Base-by-base conservation (phyloP, 176 grass and related monocot genomes). In the Zoysia pacifica region DNA sequence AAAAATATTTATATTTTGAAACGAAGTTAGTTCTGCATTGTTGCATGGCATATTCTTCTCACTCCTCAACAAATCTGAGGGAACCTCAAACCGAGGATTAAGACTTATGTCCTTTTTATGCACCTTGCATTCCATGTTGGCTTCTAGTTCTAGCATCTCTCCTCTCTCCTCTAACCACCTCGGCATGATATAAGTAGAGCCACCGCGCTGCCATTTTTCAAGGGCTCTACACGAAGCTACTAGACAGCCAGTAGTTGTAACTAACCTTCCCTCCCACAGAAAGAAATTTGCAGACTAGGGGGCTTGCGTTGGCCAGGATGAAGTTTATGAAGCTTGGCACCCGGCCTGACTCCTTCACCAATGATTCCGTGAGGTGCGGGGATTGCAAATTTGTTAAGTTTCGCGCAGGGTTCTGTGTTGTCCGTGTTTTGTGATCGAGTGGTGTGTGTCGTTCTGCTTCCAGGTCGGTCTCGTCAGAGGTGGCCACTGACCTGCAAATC, bases 251-350 rank as follows among this genome's bases (percentile, higher is more conserved):
- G 85, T 84, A 66, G 69, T 80, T 63, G 67, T 36, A 65, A 80
- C 81, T 44, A 72, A 75, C 43, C 66, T 0, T 6, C 14, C 35
- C 35, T 3, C 7, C 73, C 70, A 91, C 50, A 68, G 47, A 65
- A 73, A 72, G 43, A 61, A 70, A 74, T 51, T 53, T 84, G 82
- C 78, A 77, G 68, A 65, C 73, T 4, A 35, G 50, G 50, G 39
- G 46, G 15, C 19, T 16, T 70, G 77, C 76, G 15, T 40, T 16
- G 75, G 77, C 76, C 88, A 90, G 70, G 83, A 97, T 98, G 95
- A 98, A 94, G 90, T 91, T 98, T 74, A 98, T 98, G 95, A 98
- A 93, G 86, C 91, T 98, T 71, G 95, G 95, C 69, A 85, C 53
- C 49, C 79, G 90, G 65, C 86, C 91, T 36, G 95, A 98, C 69